These are phyloP conservation scores for Trametes cinnabarina DNA, from an alignment of 768 basidiomycete genomes.

Conservation along the genomic window DNA sequence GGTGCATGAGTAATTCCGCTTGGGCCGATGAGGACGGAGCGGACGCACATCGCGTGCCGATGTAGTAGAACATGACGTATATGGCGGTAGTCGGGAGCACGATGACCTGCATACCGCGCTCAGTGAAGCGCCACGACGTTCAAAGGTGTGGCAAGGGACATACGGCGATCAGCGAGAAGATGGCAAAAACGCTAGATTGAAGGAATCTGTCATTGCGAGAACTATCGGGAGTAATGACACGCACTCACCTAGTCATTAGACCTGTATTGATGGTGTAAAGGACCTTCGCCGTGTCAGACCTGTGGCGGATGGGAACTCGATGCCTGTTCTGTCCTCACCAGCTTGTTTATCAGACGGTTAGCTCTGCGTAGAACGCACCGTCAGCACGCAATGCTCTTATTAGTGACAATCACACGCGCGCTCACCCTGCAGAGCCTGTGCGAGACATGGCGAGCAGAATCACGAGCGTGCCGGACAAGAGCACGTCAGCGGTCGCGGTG, in stretches of 20 bases:
- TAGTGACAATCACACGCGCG: too few relatives aligned
- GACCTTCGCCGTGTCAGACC: neutral
- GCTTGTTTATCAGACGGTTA: slow-evolving; percentile 15
- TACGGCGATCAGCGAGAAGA: slow-evolving; percentile 7
- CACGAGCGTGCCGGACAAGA: slow-evolving; percentile 9
- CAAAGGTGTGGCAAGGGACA: neutral
- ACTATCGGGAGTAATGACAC: neutral
- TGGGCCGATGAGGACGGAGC: too few relatives aligned
- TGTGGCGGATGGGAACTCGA: too few relatives aligned
- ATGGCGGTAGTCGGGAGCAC: slow-evolving; percentile 5
- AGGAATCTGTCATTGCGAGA: neutral
- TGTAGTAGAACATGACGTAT: slow-evolving; percentile 19
- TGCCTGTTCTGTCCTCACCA: neutral
- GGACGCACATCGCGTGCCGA: slow-evolving; percentile 12
- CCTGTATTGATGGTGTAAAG: slow-evolving; percentile 16
- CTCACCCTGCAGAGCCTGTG: slow-evolving; percentile 9
- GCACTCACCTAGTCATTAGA: neutral
- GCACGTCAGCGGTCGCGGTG: slow-evolving; percentile 12
- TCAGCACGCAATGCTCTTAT: neutral
- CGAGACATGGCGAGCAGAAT: slow-evolving; percentile 9
- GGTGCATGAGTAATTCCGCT: too few relatives aligned
- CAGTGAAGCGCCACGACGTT: neutral
- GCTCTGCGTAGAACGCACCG: neutral
- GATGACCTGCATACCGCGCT: neutral
- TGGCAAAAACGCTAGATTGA: neutral